Percentiles rank a stretch among this genome's conserved stretches.
phyloP scores from a whole-genome alignment of 202 grass and related monocot species.

The Cymbopogon flexuosus region DNA sequence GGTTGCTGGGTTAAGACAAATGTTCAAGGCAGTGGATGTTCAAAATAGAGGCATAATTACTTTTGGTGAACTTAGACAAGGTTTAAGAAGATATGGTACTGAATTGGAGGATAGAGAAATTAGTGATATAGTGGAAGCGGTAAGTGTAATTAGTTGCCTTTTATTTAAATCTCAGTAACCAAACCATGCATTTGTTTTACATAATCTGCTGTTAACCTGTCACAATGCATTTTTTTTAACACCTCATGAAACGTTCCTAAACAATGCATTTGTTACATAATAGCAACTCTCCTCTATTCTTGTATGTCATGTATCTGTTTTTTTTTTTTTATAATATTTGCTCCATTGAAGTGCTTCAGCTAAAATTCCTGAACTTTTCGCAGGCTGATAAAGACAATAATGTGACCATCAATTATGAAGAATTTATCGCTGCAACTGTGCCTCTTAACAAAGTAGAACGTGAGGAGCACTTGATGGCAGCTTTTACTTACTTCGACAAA shows the following conservation, averaged over 20 bases:
- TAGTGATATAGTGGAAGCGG: conserved; percentile 54
- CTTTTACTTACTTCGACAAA: conserved; percentile 93
- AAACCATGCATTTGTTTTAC: conserved; percentile 3
- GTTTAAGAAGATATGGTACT: conserved; percentile 69
- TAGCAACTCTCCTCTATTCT: background rate
- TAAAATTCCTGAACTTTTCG: background rate
- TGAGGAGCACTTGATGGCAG: conserved; percentile 78
- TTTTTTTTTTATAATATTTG: background rate
- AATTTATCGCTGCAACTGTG: conserved; percentile 88
- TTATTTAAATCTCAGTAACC: background rate
- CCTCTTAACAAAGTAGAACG: conserved; percentile 83
- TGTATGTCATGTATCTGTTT: background rate
- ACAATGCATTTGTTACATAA: background rate
- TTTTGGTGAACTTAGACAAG: conserved; percentile 72
- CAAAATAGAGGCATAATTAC: conserved; percentile 64
- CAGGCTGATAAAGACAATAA: conserved; percentile 71
- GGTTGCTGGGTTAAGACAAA: conserved; percentile 77
- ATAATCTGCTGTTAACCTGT: background rate
- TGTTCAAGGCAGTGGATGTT: conserved; percentile 70
- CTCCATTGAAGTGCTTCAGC: conserved; percentile 8
- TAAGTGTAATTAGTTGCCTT: conserved; percentile 36
- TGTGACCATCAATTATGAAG: conserved; percentile 66
- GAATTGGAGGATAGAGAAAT: conserved; percentile 53
- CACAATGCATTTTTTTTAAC: background rate
- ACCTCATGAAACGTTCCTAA: background rate